A percentile compares a stretch with the other conserved stretches of the same genome.
These are phyloP conservation scores for Penicillium expansum DNA, from an alignment of 2,329 filamentous ascomycete species.

Conservation along the genomic window DNA sequence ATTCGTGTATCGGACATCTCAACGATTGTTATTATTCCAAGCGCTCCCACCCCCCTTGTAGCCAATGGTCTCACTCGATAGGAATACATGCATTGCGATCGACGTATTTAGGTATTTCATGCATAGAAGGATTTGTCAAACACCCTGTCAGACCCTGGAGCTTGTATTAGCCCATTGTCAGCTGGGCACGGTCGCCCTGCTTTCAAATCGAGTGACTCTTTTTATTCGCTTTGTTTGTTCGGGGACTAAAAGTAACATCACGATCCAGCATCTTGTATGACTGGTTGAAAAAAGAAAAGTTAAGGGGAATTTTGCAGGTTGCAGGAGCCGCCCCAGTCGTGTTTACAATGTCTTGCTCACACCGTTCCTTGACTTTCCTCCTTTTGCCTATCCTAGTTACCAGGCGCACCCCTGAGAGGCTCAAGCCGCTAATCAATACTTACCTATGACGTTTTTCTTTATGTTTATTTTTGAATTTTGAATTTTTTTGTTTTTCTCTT, in stretches of 20 bases:
- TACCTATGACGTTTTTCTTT: constrained; percentile 8
- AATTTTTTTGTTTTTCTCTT: not conserved
- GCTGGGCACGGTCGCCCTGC: not conserved
- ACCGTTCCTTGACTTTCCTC: constrained; percentile 11
- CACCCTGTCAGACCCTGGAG: constrained; percentile 9
- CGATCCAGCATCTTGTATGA: constrained; percentile 1
- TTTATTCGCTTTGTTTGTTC: not conserved
- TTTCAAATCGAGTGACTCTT: not conserved
- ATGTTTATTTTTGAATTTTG: not conserved
- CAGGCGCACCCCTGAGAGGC: constrained; percentile 7
- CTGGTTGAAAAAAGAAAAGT: not conserved
- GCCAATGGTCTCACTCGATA: constrained; percentile 4
- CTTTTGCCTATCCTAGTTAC: constrained; percentile 3
- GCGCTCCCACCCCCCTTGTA: not conserved
- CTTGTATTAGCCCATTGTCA: constrained; percentile 3
- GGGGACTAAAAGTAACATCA: not conserved
- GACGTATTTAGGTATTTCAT: constrained; percentile 26
- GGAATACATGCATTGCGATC: constrained; percentile 17
- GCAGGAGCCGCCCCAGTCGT: not conserved
- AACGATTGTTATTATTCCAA: not conserved
- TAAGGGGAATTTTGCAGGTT: constrained; percentile 1
- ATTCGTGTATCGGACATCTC: not conserved
- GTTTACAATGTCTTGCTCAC: constrained; percentile 10
- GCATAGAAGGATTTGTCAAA: constrained; percentile 25
- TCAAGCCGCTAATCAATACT: constrained; percentile 1